Evolutionary conservation across 176 grass and related monocot genomes (phyloP).

Genomic region (Rhynchospora pubera): DNA sequence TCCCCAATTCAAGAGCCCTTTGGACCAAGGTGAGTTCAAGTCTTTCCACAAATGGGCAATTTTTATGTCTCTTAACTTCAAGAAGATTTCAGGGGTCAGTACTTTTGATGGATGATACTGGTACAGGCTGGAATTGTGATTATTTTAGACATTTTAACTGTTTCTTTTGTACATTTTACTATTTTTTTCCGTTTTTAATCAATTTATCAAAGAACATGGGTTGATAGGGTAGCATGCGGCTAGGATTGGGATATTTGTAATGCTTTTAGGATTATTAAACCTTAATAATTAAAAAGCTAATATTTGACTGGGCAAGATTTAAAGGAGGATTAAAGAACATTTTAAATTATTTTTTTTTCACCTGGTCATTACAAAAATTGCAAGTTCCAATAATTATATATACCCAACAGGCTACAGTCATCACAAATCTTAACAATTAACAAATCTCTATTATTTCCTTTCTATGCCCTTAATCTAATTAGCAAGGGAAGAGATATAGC

Average conservation of each 20-base stretch:
- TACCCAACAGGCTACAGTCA: neutral
- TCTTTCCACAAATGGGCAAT: neutral
- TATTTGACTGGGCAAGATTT: neutral
- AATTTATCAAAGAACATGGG: too few species aligned
- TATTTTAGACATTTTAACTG: neutral
- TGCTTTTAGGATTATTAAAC: neutral
- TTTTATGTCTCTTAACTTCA: neutral
- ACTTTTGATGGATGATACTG: neutral
- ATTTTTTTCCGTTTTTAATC: neutral
- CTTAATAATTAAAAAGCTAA: too few species aligned
- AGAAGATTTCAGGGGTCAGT: neutral
- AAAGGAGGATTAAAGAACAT: neutral
- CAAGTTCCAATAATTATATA: constrained; percentile 2
- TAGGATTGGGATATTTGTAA: neutral
- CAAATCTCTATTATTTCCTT: neutral
- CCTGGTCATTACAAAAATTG: neutral
- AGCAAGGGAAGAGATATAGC: too few species aligned
- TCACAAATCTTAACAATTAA: neutral
- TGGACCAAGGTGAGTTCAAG: constrained; percentile 45
- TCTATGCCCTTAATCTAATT: too few species aligned
- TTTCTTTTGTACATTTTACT: neutral
- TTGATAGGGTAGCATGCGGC: too few species aligned
- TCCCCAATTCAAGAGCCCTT: constrained; percentile 36
- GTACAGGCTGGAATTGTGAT: neutral
- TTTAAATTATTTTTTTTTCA: neutral